Base-by-base conservation (phyloP, 768 basidiomycete genomes). In the Tulasnella sp. region DNA sequence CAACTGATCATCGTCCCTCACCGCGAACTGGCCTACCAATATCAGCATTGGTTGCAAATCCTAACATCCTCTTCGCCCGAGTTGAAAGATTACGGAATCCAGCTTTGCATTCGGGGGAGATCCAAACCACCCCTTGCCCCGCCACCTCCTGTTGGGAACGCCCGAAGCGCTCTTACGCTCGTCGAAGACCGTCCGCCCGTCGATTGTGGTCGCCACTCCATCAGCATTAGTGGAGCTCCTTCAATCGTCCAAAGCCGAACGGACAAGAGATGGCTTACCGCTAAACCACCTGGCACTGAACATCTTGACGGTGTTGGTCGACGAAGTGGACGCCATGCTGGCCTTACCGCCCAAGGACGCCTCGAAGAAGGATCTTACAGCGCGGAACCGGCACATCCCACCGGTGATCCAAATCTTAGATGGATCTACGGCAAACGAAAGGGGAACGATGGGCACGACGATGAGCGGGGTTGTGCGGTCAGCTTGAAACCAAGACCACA, bases 61-160 rank as follows among this genome's bases (percentile, higher is more conserved):
- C 76, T 77, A 38, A 62, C 58, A 9, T n/a, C 58, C 24, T 62
- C 58, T n/a, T 62, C 58, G 24, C 58, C 58, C 58, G 58, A 62
- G 58, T n/a, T 58, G n/a, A 9, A n/a, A 27, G 52, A 77, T 40
- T 31, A 58, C 76, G 39, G 38, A 31, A 38, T 71, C 27, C 76
- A 77, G n/a, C 76, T 77, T 12, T 77, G 76, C 52, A 48, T 77
- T 24, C 48, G 76, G 7, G n/a, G 76, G 76, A n/a, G 76, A 77
- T 36, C 76, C 76, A 1, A 58, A 48, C 19, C 44, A 58, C n/a
- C 76, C 76, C 12, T 19, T 77, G 5, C 76, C 76, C n/a, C 56
- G 38, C 8, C 76, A 77, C 62, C 48, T 77, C 1, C 39, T 52
- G 24, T 24, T 24, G 36, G 38, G 56, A 14, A 58, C 46, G 14